Base-by-base conservation (phyloP, 1,284 basidiomycete genomes). In the Rhizopogon parksii region DNA sequence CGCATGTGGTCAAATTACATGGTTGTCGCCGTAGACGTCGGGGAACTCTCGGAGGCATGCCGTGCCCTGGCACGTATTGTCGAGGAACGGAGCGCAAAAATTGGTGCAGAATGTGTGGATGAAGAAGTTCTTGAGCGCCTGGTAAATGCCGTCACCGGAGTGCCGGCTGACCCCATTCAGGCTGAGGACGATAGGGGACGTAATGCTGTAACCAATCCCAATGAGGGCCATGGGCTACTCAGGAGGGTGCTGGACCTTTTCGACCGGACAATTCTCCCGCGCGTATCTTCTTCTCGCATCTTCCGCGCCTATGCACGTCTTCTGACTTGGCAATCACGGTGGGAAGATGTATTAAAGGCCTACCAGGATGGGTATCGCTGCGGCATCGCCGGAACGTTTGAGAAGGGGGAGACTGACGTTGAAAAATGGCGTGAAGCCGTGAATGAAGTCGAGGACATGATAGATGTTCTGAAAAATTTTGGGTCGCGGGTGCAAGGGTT, bases 1-100 rank as follows among this genome's bases (percentile, higher is more conserved):
- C 81, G 91, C 14, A 95, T 99, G 82, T 99, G 96, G 96, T 78
- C 80, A 58, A 99, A 99, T 72, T 98, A 95, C 74, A 95, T 95
- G 88, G 76, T 97, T 58, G 87, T 99, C 35, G 80, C 91, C 6
- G 78, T 97, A 68, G 93, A 98, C 61, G 88, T 97, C 12, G 95
- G 95, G 6, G 90, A 97, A 68, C 77, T 97, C 40, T 74, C 82
- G 6, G 95, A 99, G 65, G 88, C 93, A 0, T 85, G 82, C 48
- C 85, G 91, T 21, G 95, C 95, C 0, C 76, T 94, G 43, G 78
- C 78, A 0, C 84, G 93, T 4, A 77, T 97, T 27, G 80, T 96
- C 32, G 91, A 95, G 64, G 84, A 89, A 62, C 83, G 87, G 6
- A 78, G 77, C n/a, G 74, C 74, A 49, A 82, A 82, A 60, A 71